Base-by-base conservation (phyloP, 2,329 filamentous ascomycete genomes). In the Talaromyces sp. region DNA sequence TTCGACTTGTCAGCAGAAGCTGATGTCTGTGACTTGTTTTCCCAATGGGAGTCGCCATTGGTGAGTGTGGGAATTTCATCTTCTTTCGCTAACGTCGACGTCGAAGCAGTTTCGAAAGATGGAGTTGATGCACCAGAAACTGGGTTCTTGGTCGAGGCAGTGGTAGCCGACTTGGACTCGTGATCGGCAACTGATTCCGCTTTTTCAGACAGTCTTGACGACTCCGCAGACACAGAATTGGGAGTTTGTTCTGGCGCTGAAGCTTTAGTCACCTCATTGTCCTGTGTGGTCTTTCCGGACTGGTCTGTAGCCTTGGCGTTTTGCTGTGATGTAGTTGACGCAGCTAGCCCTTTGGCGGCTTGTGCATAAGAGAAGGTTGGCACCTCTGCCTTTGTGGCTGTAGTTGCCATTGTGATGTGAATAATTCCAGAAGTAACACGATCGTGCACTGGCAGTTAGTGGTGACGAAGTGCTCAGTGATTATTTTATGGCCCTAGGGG, bases 341-440 rank as follows among this genome's bases (percentile, higher is more conserved):
- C 69, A 57, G 83, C 77, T 67, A 88, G 83, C 69, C 92, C 91
- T 75, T 94, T 94, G 60, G 93, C 93, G 70, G 93, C 93, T 81
- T 96, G 91, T 68, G 93, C 93, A 75, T 97, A 97, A 60, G 93
- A 97, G 73, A 97, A 96, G 35, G 84, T 80, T 61, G 84, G 80
- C 62, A 83, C 77, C 68, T 68, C 68, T 66, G 69, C 63, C 64
- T 68, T 73, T 56, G 67, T 69, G 57, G 70, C 65, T 58, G 69
- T 67, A 48, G 75, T 68, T 63, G 73, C 73, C 79, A 81, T 80
- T 61, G 36, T 52, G 57, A 59, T 37, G 21, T 41, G 21, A 21
- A 37, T 13, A 43, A 22, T 17, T 55, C 35, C 46, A 55, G 31
- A 22, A 59, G 43, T 39, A 46, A 50, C 43, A 51, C 52, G 45